A percentile compares a stretch with the other conserved stretches of the same genome.
Conservation (phyloP, 2,329 filamentous ascomycete genomes). For the Hyphodiscus sp. region DNA sequence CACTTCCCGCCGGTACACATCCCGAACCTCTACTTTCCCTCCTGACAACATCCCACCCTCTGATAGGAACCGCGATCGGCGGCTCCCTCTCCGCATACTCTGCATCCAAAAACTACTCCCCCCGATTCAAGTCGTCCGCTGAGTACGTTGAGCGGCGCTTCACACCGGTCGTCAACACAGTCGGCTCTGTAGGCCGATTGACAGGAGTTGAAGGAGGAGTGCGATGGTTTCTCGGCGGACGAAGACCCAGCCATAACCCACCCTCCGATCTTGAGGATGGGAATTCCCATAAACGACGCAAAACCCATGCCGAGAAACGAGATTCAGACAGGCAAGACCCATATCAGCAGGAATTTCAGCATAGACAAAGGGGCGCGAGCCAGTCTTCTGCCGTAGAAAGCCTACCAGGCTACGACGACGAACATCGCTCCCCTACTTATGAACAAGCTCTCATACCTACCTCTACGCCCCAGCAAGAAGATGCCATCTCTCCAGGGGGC, state of each 20-base stretch:
- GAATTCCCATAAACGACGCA: conserved; percentile 52
- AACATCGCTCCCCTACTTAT: conserved; percentile 68
- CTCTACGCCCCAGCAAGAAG: conserved; percentile 27
- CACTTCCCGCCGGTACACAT: conserved; percentile 30
- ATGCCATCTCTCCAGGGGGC: conserved; percentile 20
- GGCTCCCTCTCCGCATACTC: conserved; percentile 81
- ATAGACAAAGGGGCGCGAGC: conserved; percentile 24
- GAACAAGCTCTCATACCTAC: conserved; percentile 46
- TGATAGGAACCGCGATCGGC: conserved; percentile 79
- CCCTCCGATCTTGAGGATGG: conserved; percentile 41
- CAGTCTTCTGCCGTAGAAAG: conserved; percentile 54
- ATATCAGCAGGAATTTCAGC: conserved; percentile 25
- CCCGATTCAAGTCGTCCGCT: conserved; percentile 79
- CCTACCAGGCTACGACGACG: conserved; percentile 79
- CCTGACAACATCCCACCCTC: conserved; percentile 79
- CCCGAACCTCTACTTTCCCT: conserved; percentile 79
- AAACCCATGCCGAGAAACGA: conserved; percentile 41
- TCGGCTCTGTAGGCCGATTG: conserved; percentile 73
- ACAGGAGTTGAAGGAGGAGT: conserved; percentile 86
- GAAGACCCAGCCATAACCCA: conserved; percentile 27
- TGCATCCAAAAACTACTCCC: conserved; percentile 83
- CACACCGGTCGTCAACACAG: conserved; percentile 78
- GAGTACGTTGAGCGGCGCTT: conserved; percentile 88
- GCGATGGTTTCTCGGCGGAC: conserved; percentile 69
- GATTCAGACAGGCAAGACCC: conserved; percentile 28